A percentile compares a stretch with the other conserved stretches of the same genome.
phyloP scores from a whole-genome alignment of 176 grass and related monocot species.

The Zea luxurians region DNA sequence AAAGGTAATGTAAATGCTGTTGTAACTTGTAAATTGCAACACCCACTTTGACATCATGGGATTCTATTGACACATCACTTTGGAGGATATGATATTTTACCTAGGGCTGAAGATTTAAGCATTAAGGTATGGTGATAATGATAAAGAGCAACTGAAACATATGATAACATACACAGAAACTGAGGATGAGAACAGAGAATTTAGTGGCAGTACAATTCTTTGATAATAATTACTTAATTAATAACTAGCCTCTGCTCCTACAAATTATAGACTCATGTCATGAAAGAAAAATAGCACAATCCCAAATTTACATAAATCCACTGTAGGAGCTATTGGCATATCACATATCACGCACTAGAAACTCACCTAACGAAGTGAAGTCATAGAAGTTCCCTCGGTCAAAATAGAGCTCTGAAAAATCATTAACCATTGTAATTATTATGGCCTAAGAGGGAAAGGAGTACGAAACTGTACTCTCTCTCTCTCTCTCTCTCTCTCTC shows the following conservation, averaged over 20 bases:
- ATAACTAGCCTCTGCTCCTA: neutral
- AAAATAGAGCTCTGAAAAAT: constrained; percentile 68
- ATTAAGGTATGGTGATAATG: neutral
- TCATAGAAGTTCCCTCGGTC: constrained; percentile 93
- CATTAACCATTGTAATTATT: constrained; percentile 11
- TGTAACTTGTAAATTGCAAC: neutral
- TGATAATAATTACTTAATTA: neutral
- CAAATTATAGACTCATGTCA: neutral
- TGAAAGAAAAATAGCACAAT: neutral
- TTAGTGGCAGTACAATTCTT: neutral
- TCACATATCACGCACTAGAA: neutral
- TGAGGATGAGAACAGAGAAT: neutral
- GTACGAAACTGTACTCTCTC: too few species aligned
- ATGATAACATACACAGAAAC: neutral
- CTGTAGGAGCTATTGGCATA: neutral
- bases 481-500: too few species aligned
- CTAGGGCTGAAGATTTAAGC: neutral
- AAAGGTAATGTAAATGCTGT: neutral
- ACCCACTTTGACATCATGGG: neutral
- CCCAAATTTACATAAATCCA: neutral
- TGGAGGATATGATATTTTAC: neutral
- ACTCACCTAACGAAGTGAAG: constrained; percentile 87
- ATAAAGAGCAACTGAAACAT: neutral
- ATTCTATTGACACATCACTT: neutral
- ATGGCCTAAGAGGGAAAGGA: neutral